Base-by-base conservation (phyloP, 805 yeast species). In the Komagataella ulmi region DNA sequence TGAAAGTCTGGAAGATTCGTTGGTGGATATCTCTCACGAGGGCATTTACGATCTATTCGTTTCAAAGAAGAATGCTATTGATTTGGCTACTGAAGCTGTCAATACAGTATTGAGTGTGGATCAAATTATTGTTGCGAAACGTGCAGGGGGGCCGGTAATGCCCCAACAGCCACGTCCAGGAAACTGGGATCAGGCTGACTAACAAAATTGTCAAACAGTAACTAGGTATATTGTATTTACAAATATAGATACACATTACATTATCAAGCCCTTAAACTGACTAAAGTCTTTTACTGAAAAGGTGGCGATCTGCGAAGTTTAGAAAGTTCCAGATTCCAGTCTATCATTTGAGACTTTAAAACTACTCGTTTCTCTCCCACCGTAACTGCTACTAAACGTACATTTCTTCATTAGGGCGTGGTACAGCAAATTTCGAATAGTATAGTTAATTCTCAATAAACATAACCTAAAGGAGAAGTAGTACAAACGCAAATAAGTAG, bases 71-170 rank as follows among this genome's bases (percentile, higher is more conserved):
- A 85, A 88, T 55, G 99, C 97, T 48, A 84, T 93, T 58, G 80
- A 83, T 59, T 83, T 93, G 56, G 98, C 99, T 17, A 89, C 97
- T 3, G 98, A 93, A 58, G 97, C 97, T 49, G 95, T 96, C 12
- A 79, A 77, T 56, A 93, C 98, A 4, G 84, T 90, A 51, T 75
- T 90, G 56, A 82, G 95, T 23, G 93, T 93, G 50, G 98, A 93
- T 67, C 98, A 91, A 75, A 91, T 91, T 61, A 93, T 91, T 65
- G 93, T 91, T 93, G 98, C 99, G 47, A 91, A 91, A 79, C 81
- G 97, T 66, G 97, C 98, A 2, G 99, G 99, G 57, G 99, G 99
- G 19, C 99, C 99, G 49, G 82, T 73, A 36, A 83, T 89, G 77
- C 97, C 97, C 40, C 71, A 75, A 60, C 95, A 86, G 63, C 84